A percentile compares a stretch with the other conserved stretches of the same genome.
These are phyloP conservation scores for Aspergillus luchuensis DNA, from an alignment of 2,329 filamentous ascomycete species.

Conservation along the genomic window DNA sequence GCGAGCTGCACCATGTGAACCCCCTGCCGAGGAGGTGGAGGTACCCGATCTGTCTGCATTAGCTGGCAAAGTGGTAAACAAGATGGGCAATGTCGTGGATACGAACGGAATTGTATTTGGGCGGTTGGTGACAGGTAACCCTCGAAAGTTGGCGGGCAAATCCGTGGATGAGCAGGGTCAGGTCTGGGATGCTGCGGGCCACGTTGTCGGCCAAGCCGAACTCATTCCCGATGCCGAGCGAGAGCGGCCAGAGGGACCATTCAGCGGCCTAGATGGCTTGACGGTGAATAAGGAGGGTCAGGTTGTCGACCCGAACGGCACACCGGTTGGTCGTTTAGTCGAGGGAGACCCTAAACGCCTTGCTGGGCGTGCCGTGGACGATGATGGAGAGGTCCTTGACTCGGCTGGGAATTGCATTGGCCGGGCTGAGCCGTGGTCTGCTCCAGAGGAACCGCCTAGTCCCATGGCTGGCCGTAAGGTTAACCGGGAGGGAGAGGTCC, in stretches of 20 bases:
- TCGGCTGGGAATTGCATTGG: constrained; percentile 68
- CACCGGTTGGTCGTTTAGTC: constrained; percentile 56
- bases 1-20: constrained; percentile 57
- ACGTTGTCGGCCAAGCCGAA: constrained; percentile 61
- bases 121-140: constrained; percentile 59
- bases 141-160: constrained; percentile 57
- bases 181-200: constrained; percentile 64
- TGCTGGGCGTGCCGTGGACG: constrained; percentile 66
- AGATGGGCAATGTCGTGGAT: constrained; percentile 64
- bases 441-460: constrained; percentile 55
- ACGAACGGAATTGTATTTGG: constrained; percentile 59
- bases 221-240: constrained; percentile 55
- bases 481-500: constrained; percentile 53
- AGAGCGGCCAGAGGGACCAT: constrained; percentile 55
- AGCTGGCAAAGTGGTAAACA: constrained; percentile 64
- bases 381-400: constrained; percentile 69
- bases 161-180: constrained; percentile 65
- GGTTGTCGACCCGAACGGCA: constrained; percentile 8
- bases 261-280: constrained; percentile 62
- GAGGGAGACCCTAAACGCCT: constrained; percentile 67
- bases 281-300: constrained; percentile 49
- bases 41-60: constrained; percentile 59
- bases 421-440: constrained; percentile 68
- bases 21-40: constrained; percentile 50
- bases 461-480: constrained; percentile 59